Evolutionary conservation across 345 rosid species (phyloP).

Genomic region (Eucalyptus tenuipes): DNA sequence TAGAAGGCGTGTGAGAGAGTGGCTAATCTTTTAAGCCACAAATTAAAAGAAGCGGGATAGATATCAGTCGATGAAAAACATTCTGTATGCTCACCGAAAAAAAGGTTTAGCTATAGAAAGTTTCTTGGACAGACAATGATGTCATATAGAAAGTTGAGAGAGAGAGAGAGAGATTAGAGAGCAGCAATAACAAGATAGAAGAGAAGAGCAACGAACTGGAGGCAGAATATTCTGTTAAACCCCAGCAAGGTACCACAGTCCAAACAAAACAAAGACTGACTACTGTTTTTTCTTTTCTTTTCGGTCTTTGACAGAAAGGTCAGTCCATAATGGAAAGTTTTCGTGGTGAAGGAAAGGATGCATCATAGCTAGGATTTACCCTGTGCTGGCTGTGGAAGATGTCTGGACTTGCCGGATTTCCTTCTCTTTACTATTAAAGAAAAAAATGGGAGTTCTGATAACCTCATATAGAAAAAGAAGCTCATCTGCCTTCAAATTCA

Average conservation of each 20-base stretch:
- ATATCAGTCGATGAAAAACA: not conserved
- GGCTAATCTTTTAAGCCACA: not conserved
- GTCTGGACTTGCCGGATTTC: not conserved
- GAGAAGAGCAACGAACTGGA: not conserved
- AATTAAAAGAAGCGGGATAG: not conserved
- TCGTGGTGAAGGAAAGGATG: not conserved
- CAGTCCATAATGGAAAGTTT: not conserved
- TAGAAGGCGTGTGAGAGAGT: not conserved
- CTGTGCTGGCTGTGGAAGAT: not conserved
- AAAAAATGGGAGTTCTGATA: not conserved
- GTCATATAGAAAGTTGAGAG: not conserved
- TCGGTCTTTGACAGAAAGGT: not conserved
- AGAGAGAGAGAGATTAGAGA: not conserved
- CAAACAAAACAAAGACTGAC: not conserved
- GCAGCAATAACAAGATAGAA: not conserved
- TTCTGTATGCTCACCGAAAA: not conserved
- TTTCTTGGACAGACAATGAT: not conserved
- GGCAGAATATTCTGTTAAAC: not conserved
- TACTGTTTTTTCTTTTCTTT: not conserved
- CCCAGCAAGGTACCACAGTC: not conserved
- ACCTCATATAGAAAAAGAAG: not conserved
- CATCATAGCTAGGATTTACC: not conserved
- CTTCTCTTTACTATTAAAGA: not conserved
- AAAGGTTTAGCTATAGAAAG: not conserved
- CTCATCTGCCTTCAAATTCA: not conserved